Conservation (phyloP, 331 rosid species). For the Pyracantha coccinea region DNA sequence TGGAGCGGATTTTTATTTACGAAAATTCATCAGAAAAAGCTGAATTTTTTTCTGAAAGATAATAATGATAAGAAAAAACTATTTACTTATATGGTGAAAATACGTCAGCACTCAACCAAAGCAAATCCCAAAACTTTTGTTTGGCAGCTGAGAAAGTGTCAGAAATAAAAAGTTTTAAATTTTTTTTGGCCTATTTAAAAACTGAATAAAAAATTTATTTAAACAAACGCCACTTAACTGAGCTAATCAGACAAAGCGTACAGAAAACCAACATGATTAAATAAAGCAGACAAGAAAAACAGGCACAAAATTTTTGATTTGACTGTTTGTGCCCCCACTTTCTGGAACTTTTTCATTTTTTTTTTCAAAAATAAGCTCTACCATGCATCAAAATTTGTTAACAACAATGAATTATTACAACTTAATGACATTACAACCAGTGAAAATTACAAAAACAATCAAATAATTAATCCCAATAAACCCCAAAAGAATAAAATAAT, state of each 20-base stretch:
- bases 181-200: background rate
- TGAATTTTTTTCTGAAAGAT: background rate
- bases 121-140: background rate
- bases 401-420: background rate
- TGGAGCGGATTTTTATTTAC: background rate
- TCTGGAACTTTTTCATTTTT: background rate
- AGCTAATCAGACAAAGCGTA: background rate
- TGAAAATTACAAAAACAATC: background rate
- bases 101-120: background rate
- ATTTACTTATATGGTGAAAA: background rate
- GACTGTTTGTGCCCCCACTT: background rate
- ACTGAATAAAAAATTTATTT: background rate
- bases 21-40: background rate
- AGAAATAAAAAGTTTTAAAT: background rate
- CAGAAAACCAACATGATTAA: background rate
- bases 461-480: background rate
- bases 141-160: constrained; percentile 13
- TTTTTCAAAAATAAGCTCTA: background rate
- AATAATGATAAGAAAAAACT: background rate
- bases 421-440: background rate
- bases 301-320: background rate
- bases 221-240: background rate
- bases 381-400: background rate
- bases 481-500: too few species aligned
- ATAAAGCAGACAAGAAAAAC: background rate